Evolutionary conservation across 805 yeast species (phyloP).

Genomic region (Starmerella tilneyi): DNA sequence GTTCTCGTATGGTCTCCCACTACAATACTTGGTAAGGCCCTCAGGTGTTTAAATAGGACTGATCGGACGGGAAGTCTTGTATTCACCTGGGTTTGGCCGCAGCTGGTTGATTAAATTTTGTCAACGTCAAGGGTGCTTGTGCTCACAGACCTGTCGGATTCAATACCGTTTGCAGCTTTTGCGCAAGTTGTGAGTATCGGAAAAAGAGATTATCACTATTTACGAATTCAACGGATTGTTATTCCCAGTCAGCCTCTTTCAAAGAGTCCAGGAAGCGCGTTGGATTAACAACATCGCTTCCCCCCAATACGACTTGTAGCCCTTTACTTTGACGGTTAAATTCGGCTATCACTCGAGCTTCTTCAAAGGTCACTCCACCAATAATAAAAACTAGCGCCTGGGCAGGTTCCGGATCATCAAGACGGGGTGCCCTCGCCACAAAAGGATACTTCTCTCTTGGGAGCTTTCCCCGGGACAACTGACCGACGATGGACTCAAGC

Average conservation of each 20-base stretch:
- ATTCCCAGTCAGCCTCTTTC: neutral
- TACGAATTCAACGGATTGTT: neutral
- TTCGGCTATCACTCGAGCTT: conserved; percentile 70
- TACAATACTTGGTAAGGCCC: conserved; percentile 10
- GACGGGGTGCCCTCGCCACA: conserved; percentile 28
- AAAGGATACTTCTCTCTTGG: conserved; percentile 37
- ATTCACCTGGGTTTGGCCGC: conserved; percentile 10
- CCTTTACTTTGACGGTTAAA: conserved; percentile 45
- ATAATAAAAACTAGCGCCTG: conserved; percentile 38
- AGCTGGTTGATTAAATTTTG: neutral
- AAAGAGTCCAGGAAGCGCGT: conserved; percentile 12
- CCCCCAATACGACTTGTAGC: conserved; percentile 69
- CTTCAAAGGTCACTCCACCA: conserved; percentile 91
- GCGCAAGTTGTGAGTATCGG: too few relatives aligned
- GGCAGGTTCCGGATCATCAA: conserved; percentile 29
- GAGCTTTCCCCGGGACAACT: conserved; percentile 37
- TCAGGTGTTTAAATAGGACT: conserved; percentile 10
- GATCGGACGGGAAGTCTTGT: conserved; percentile 11
- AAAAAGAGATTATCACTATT: too few relatives aligned
- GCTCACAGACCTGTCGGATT: too few relatives aligned
- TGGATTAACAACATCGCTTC: conserved; percentile 37
- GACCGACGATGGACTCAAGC: conserved; percentile 41
- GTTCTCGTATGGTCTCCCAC: conserved; percentile 11
- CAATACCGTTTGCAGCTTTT: too few relatives aligned
- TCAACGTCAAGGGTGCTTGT: too few relatives aligned